Base-by-base conservation (phyloP, 164 flowering plant genomes). In the Platanus orientalis region DNA sequence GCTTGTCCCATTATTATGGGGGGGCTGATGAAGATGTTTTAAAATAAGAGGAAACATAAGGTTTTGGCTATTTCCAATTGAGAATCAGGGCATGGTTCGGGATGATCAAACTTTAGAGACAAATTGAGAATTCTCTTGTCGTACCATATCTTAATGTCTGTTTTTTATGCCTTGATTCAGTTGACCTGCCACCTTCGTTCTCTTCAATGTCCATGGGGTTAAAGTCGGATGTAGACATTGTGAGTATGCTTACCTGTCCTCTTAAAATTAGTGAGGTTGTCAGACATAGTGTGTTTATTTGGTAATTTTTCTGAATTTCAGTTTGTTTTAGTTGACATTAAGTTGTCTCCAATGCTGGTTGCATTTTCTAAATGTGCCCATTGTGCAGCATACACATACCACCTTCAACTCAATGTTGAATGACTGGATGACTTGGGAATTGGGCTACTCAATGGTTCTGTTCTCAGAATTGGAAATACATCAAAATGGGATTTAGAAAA, bases 111-210 rank as follows among this genome's bases (percentile, higher is more conserved):
- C n/a, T n/a, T n/a, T n/a, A n/a, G n/a, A n/a, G n/a, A n/a, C n/a
- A n/a, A n/a, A n/a, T n/a, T n/a, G n/a, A n/a, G n/a, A n/a, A n/a
- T n/a, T n/a, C n/a, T n/a, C n/a, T n/a, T n/a, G n/a, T n/a, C 25
- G 55, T 59, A 28, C 20, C 9, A 48, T 30, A 57, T 52, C 54
- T 53, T 47, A 58, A 17, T 65, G 49, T 62, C 61, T 59, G 20
- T 1, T 69, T 65, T 51, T 53, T 75, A 47, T 76, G 19, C 13
- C 17, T 21, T 78, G 47, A 72, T 79, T 73, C 89, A 92, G 98
- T 92, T 80, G 96, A 90, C 64, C 72, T 92, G 76, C 96, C 98
- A 11, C 80, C 75, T 66, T 84, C 84, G 89, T 92, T 92, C 75
- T 86, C 96, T 51, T 75, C 92, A 23, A n/a, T 90, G 78, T 73